phyloP scores from a whole-genome alignment of 768 basidiomycete genomes.

The Hemileccinum rubropunctum region DNA sequence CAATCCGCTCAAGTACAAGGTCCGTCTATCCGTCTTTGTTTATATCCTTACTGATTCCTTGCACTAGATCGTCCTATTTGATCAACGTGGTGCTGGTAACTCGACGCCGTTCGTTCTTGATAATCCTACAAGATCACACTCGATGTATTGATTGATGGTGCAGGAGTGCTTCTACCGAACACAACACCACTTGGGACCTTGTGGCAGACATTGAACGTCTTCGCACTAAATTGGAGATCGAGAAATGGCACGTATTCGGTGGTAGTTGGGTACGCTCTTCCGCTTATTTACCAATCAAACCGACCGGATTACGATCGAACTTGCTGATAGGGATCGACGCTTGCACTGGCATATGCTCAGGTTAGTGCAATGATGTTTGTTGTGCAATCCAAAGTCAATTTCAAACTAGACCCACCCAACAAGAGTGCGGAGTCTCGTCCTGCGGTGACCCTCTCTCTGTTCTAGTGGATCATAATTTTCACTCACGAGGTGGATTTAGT shows the following conservation, averaged over 20 bases:
- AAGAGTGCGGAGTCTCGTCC: slow-evolving; percentile 71
- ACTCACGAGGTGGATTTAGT: slow-evolving; percentile 34
- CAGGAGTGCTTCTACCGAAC: slow-evolving; percentile 71
- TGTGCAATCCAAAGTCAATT: background rate
- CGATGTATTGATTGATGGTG: slow-evolving; percentile 4
- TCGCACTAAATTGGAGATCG: slow-evolving; percentile 69
- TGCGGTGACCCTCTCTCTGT: slow-evolving; percentile 49
- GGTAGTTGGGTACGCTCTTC: slow-evolving; percentile 78
- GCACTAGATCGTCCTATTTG: slow-evolving; percentile 75
- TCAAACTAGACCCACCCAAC: slow-evolving; percentile 68
- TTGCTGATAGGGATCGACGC: slow-evolving; percentile 68
- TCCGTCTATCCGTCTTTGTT: slow-evolving; percentile 19
- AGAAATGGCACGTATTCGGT: slow-evolving; percentile 94
- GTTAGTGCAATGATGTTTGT: slow-evolving; percentile 32
- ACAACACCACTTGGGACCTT: slow-evolving; percentile 94
- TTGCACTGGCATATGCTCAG: slow-evolving; percentile 84
- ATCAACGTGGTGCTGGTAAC: slow-evolving; percentile 88
- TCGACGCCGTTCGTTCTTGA: slow-evolving; percentile 66
- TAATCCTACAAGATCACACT: background rate
- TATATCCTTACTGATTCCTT: background rate
- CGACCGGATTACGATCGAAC: background rate
- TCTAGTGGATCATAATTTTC: background rate
- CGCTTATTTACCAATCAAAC: background rate
- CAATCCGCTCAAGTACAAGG: slow-evolving; percentile 84
- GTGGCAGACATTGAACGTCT: slow-evolving; percentile 87